Base-by-base conservation (phyloP, 805 yeast genomes). In the Debaryomyces castellii region DNA sequence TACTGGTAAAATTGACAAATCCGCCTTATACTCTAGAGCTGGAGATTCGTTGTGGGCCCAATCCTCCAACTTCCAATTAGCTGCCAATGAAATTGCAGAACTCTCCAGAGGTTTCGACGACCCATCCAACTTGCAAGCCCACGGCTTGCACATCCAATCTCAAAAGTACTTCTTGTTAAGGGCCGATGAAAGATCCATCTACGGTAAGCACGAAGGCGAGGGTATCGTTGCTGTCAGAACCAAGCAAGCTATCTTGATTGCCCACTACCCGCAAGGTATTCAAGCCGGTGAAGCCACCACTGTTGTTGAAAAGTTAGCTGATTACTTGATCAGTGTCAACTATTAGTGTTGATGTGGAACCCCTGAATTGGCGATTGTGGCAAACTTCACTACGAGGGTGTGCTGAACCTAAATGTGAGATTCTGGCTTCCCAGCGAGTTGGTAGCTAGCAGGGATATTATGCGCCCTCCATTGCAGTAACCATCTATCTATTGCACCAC, bases 1-100 rank as follows among this genome's bases (percentile, higher is more conserved):
- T 46, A 87, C 97, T 42, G 89, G 89, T 51, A 89, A 88, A 67
- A 77, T 94, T 54, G 97, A 92, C 73, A 83, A 83, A 66, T 97
- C 98, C 27, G 94, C 95, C 35, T 82, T 94, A 55, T 91, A 87
- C 70, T 91, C 97, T 8, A 85, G 87, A 55, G 96, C 95, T 11
- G 99, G 99, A 39, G 96, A 91, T 66, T 80, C 96, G 17, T 79
- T 83, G 43, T 94, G 99, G 99, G 98, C 98, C 18, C 81, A 83
- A 55, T 77, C 94, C 14, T 78, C 86, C 49, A 80, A 81, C 34
- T 80, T 89, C 52, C 66, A 64, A 59, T 78, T 91, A 55, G 77
- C 79, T 38, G 80, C 83, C 9, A 73, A 77, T 37, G 99, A 94
- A 71, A 82, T 91, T 54, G 56, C 74, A 40, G 87, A 77, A 57